Base-by-base conservation (phyloP, 305 asterid species). In the Solanum hybrid region DNA sequence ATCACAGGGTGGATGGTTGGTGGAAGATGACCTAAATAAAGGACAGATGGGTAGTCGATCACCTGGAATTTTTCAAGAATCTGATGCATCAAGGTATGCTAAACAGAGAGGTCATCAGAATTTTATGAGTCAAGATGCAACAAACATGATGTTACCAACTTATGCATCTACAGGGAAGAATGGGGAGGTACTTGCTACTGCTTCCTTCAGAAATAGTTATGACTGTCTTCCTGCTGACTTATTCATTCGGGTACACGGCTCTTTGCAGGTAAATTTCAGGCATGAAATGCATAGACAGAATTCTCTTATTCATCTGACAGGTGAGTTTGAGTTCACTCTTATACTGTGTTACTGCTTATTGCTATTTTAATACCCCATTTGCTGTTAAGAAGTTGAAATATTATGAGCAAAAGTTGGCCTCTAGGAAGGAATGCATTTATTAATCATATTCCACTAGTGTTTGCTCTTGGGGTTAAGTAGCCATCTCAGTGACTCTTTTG, bases 1-100 rank as follows among this genome's bases (percentile, higher is more conserved):
- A 87, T 93, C 95, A 81, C 98, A 93, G 90, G 97, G 98, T 89
- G 96, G 96, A 87, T 94, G 95, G 97, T 89, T 93, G 89, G 92
- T 89, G 89, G 99, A 93, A 87, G 97, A 95, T 70, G 96, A 94
- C 88, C 39, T 89, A 17, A 91, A 79, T 88, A 90, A 92, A 89
- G 98, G 93, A 85, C 92, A 87, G 89, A 76, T 88, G 73, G 91
- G 90, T 87, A 90, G 91, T 89, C 96, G 93, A 87, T 86, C 91
- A 87, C 88, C 95, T n/a, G 97, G 93, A 89, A 36, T 80, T 77
- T 75, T 91, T 89, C 88, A 93, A 78, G 98, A 94, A 65, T 81
- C 78, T 86, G 95, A 94, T 90, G 90, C 93, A 89, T 91, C 90
- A 45, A 92, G 91, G 89, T 51, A 89, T 38, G 95, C 95, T 90